These are phyloP conservation scores for Silene vulgaris DNA, from an alignment of 179 eudicot genomes.

Conservation along the genomic window DNA sequence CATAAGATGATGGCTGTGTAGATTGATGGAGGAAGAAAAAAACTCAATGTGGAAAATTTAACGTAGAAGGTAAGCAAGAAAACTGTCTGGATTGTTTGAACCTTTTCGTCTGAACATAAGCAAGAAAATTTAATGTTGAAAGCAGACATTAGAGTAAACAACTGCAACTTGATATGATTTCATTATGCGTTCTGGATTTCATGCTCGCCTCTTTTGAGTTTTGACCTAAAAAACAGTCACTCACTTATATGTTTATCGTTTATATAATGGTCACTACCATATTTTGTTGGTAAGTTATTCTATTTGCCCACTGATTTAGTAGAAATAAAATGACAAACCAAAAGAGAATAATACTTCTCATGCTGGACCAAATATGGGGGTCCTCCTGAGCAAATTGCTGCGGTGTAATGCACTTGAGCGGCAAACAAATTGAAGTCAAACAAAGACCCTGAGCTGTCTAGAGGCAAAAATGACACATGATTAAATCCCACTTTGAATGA, in stretches of 20 bases:
- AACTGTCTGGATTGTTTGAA: too few species aligned
- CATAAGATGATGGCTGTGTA: neutral
- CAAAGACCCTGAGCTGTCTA: neutral
- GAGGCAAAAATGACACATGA: constrained; percentile 1
- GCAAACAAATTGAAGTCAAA: neutral
- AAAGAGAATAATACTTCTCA: constrained; percentile 13
- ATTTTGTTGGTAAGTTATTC: neutral
- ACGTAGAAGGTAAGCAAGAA: neutral
- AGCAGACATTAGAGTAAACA: neutral
- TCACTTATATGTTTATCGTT: neutral
- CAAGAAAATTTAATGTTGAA: neutral
- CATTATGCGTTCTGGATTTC: neutral
- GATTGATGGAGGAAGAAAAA: too few species aligned
- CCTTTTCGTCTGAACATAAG: too few species aligned
- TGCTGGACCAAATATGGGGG: constrained; percentile 13
- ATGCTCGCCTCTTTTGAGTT: neutral
- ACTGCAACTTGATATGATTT: neutral
- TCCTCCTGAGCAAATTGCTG: neutral
- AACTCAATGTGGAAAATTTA: too few species aligned
- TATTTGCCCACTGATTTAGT: neutral
- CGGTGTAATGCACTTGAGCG: neutral
- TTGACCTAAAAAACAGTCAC: neutral
- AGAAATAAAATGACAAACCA: neutral
- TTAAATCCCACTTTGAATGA: neutral
- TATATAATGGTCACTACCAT: neutral